These are phyloP conservation scores for Podospora anserina DNA, from an alignment of 495 filamentous ascomycete genomes.

Conservation along the genomic window DNA sequence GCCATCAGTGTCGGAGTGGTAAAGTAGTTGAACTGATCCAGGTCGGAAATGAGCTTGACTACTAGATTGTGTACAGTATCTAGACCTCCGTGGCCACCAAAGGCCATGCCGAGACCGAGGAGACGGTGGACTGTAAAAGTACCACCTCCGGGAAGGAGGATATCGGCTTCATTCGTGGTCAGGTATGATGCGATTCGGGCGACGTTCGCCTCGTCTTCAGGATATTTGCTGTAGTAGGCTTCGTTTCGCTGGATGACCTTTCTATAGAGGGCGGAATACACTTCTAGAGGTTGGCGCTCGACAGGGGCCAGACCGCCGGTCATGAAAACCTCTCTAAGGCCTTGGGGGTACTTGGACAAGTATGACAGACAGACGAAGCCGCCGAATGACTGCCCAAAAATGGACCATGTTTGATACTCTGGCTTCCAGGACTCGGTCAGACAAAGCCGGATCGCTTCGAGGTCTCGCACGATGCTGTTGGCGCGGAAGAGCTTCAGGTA, in stretches of 20 bases:
- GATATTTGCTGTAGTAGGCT: conserved; percentile 80
- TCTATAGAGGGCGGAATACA: conserved; percentile 67
- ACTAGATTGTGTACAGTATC: conserved; percentile 70
- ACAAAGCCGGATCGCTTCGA: conserved; percentile 74
- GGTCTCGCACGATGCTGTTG: conserved; percentile 84
- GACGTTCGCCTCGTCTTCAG: conserved; percentile 73
- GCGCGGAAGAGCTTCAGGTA: conserved; percentile 87
- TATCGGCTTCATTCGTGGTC: conserved; percentile 37
- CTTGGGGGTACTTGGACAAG: conserved; percentile 72
- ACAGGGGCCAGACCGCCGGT: conserved; percentile 80
- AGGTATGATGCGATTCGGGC: conserved; percentile 64
- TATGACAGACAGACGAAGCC: conserved; percentile 82
- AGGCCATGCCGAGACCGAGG: conserved; percentile 67
- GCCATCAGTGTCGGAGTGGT: conserved; percentile 64
- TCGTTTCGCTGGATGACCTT: conserved; percentile 63
- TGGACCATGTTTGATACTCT: conserved; percentile 72
- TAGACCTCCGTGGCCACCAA: conserved; percentile 74
- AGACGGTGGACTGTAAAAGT: conserved; percentile 66
- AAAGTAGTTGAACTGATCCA: conserved; percentile 67
- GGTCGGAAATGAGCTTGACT: conserved; percentile 62
- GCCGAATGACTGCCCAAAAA: conserved; percentile 88
- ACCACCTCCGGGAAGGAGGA: conserved; percentile 64
- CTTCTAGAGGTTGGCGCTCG: conserved; percentile 63
- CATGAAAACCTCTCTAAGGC: conserved; percentile 76
- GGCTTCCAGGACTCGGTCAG: conserved; percentile 67